Percentiles rank a stretch among this genome's conserved stretches.
phyloP scores from a whole-genome alignment of 768 basidiomycete species.

The Fomitopsis serialis region DNA sequence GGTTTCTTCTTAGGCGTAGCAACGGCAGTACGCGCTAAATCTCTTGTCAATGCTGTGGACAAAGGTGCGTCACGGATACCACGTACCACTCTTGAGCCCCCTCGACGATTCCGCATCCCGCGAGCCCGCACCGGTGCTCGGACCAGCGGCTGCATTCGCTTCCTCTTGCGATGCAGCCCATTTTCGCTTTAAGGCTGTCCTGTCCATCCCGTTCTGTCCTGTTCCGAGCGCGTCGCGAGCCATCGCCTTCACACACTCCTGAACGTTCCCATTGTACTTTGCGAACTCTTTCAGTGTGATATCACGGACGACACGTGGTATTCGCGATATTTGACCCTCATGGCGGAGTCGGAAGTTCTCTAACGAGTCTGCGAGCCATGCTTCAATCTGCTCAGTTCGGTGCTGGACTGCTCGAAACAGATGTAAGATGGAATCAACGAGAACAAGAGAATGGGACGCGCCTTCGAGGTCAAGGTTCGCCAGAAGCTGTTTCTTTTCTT shows the following conservation, averaged over 20 bases:
- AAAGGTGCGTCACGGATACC: not conserved
- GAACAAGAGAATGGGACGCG: slow-evolving; percentile 22
- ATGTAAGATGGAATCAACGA: not conserved
- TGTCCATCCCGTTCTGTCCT: slow-evolving; percentile 53
- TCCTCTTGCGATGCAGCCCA: slow-evolving; percentile 62
- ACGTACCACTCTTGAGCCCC: slow-evolving; percentile 56
- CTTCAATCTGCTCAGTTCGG: slow-evolving; percentile 66
- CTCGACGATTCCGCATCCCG: slow-evolving; percentile 34
- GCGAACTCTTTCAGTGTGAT: slow-evolving; percentile 77
- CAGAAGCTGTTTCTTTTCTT: slow-evolving; percentile 73
- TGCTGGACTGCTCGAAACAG: slow-evolving; percentile 50
- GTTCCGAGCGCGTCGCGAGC: slow-evolving; percentile 57
- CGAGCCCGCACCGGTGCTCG: slow-evolving; percentile 4
- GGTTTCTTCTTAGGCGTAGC: slow-evolving; percentile 50
- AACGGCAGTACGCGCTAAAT: slow-evolving; percentile 38
- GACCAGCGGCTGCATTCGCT: slow-evolving; percentile 17
- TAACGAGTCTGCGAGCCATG: slow-evolving; percentile 69
- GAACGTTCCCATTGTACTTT: slow-evolving; percentile 73
- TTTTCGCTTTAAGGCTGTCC: slow-evolving; percentile 68
- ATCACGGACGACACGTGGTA: slow-evolving; percentile 67
- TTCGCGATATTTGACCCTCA: slow-evolving; percentile 66
- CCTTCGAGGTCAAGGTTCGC: slow-evolving; percentile 81
- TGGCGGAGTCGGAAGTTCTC: slow-evolving; percentile 73
- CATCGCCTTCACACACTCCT: slow-evolving; percentile 61
- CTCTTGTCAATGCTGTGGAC: slow-evolving; percentile 4